Base-by-base conservation (phyloP, 371 early-diverging fungal genomes). In the Apophysomyces variabilis region DNA sequence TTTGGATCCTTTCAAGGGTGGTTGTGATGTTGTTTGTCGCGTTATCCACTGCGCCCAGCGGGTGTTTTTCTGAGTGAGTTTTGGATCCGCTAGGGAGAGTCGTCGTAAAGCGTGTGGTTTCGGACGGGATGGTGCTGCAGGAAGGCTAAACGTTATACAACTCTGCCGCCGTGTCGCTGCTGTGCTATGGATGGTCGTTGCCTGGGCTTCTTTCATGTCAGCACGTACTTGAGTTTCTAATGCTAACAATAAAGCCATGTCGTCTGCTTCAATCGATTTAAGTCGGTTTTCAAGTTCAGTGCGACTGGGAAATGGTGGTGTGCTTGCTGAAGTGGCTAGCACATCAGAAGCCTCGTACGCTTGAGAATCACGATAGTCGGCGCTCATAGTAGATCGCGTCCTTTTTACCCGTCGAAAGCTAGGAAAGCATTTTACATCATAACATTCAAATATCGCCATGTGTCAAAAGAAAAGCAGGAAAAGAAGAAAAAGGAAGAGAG, bases 201-300 rank as follows among this genome's bases (percentile, higher is more conserved):
- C 8, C 32, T 41, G 57, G 35, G 60, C 38, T 67, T 65, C 66
- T 41, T 64, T 68, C 21, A 56, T 61, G 44, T 79, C 76, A 59
- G 76, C 69, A 5, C 76, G 67, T 14, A 71, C 71, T 56, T 79
- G 77, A 7, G 75, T 74, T 47, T 76, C 76, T 61, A 74, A 43
- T 0, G 80, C 69, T 21, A 79, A 37, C 5, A 79, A 39, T 12
- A 76, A 50, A 11, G 76, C 76, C 70, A 79, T 65, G 61, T 79
- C 70, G 32, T 66, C 59, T 5, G 76, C 75, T 7, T 65, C 71
- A 18, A 69, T 71, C 1, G 68, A 66, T 13, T 60, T 57, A 44
- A 78, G 57, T 66, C 68, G 66, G 0, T 57, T 54, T n/a, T 69
- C 73, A 4, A 78, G 44, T 41, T 50, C 54, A 0, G 47, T n/a